phyloP scores from a whole-genome alignment of 2,329 filamentous ascomycete genomes.

The Botrytis squamosa region DNA sequence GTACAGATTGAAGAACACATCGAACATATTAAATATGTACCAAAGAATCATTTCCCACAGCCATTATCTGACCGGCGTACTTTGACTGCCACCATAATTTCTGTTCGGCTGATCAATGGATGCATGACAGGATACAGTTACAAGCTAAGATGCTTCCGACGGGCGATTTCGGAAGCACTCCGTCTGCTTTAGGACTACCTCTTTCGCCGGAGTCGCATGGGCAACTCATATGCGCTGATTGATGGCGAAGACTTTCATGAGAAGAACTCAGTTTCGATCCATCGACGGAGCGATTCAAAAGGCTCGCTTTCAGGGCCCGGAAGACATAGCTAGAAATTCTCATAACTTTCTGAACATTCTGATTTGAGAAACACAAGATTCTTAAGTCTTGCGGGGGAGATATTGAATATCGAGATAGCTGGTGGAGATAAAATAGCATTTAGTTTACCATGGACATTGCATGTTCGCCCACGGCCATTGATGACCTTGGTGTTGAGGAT shows the following conservation, averaged over 20 bases:
- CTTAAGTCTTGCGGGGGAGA: constrained; percentile 35
- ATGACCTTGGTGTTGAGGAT: background rate
- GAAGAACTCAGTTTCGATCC: constrained; percentile 27
- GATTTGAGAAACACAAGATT: constrained; percentile 40
- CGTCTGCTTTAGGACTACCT: constrained; percentile 39
- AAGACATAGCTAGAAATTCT: background rate
- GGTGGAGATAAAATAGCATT: constrained; percentile 44
- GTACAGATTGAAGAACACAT: background rate
- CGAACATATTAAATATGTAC: background rate
- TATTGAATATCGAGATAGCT: constrained; percentile 40
- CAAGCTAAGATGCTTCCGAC: constrained; percentile 25
- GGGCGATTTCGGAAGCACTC: constrained; percentile 40
- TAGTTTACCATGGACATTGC: constrained; percentile 43
- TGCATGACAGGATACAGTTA: constrained; percentile 51
- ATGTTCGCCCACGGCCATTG: constrained; percentile 46
- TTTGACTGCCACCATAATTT: constrained; percentile 42
- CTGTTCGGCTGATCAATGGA: constrained; percentile 48
- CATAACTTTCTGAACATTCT: background rate
- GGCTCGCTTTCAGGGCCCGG: constrained; percentile 39
- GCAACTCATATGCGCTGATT: constrained; percentile 20
- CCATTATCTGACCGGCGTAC: constrained; percentile 51
- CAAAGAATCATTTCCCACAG: constrained; percentile 35
- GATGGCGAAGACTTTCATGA: constrained; percentile 27
- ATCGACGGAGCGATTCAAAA: constrained; percentile 25
- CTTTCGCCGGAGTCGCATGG: constrained; percentile 36